These are phyloP conservation scores for Clavispora asparagi DNA, from an alignment of 805 yeast genomes.

Conservation along the genomic window DNA sequence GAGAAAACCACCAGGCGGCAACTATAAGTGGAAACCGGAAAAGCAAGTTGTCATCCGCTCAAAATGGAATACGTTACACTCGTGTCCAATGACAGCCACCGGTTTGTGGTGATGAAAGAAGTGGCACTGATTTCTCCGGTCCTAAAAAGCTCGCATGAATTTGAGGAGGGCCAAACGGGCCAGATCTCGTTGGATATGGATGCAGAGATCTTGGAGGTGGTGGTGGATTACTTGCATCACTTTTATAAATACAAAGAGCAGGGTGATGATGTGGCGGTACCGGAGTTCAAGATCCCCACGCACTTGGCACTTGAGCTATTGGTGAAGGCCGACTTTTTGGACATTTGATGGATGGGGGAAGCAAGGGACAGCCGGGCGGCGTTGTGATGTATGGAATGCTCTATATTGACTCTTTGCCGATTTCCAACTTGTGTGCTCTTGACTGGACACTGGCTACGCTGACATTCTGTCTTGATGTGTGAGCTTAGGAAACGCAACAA, in stretches of 20 bases:
- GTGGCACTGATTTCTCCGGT: constrained; percentile 71
- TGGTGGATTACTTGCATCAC: constrained; percentile 81
- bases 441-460: too few relatives aligned
- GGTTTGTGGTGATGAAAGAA: constrained; percentile 57
- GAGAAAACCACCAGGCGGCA: not conserved
- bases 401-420: too few relatives aligned
- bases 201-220: constrained; percentile 66
- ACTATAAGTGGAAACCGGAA: not conserved
- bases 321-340: constrained; percentile 89
- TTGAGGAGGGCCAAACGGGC: constrained; percentile 57
- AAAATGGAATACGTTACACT: constrained; percentile 46
- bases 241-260: constrained; percentile 59
- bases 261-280: constrained; percentile 52
- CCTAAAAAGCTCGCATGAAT: constrained; percentile 45
- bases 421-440: too few relatives aligned
- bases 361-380: too few relatives aligned
- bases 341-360: constrained; percentile 38
- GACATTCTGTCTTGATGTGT: too few relatives aligned
- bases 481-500: too few relatives aligned
- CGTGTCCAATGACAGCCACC: constrained; percentile 67
- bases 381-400: too few relatives aligned
- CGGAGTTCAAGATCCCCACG: constrained; percentile 88
- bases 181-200: constrained; percentile 60
- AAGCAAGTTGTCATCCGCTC: not conserved
- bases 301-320: constrained; percentile 88